phyloP scores from a whole-genome alignment of 2,329 filamentous ascomycete genomes.

The Aspergillus luchuensis region DNA sequence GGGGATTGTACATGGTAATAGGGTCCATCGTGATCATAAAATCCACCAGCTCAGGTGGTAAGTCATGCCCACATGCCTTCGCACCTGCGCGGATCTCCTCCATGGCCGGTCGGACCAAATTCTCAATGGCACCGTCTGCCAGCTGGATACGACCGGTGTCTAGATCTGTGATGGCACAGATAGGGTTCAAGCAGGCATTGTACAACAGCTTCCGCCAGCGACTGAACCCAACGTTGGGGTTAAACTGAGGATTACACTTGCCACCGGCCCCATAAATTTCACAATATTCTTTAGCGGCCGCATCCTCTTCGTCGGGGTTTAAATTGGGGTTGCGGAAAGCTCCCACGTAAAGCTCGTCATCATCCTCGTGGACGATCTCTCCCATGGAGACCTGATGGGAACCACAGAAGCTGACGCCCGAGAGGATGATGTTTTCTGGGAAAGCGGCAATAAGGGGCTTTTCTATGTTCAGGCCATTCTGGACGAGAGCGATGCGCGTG shows the following conservation, averaged over 20 bases:
- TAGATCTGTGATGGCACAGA: slow-evolving; percentile 53
- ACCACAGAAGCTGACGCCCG: slow-evolving; percentile 56
- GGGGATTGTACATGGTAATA: slow-evolving; percentile 49
- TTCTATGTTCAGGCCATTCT: slow-evolving; percentile 67
- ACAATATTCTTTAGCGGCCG: slow-evolving; percentile 49
- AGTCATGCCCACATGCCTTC: slow-evolving; percentile 13
- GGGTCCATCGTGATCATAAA: slow-evolving; percentile 43
- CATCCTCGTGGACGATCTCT: slow-evolving; percentile 55
- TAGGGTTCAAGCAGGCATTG: slow-evolving; percentile 54
- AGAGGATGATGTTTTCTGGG: slow-evolving; percentile 55
- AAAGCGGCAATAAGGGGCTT: slow-evolving; percentile 54
- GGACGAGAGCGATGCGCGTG: slow-evolving; percentile 59
- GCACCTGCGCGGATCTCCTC: slow-evolving; percentile 50
- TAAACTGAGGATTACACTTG: slow-evolving; percentile 47
- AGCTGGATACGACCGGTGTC: slow-evolving; percentile 56
- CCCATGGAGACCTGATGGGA: slow-evolving; percentile 52
- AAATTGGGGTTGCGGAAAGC: slow-evolving; percentile 43
- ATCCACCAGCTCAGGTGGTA: slow-evolving; percentile 16
- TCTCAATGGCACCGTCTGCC: slow-evolving; percentile 46
- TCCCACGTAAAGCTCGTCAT: slow-evolving; percentile 54
- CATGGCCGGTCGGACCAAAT: slow-evolving; percentile 56
- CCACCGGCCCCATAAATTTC: slow-evolving; percentile 51
- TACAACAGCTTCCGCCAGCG: slow-evolving; percentile 48
- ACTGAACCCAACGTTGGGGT: slow-evolving; percentile 29
- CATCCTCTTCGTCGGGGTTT: slow-evolving; percentile 7